Conservation (phyloP, 2,329 filamentous ascomycete genomes). For the Fusarium keratoplasticum region DNA sequence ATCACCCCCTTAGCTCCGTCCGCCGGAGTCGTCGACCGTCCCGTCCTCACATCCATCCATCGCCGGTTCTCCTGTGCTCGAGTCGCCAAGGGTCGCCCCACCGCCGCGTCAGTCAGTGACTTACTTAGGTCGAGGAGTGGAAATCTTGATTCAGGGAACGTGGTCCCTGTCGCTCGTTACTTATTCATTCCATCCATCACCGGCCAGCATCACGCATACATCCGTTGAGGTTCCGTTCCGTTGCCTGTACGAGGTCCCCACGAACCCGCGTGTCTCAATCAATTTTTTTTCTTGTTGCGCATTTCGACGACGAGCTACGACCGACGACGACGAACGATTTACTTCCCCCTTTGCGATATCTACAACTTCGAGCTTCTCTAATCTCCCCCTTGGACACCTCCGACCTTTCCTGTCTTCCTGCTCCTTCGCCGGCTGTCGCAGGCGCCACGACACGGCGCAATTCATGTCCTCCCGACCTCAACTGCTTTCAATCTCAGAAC, state of each 20-base stretch:
- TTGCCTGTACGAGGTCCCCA: slow-evolving; percentile 26
- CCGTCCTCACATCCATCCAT: slow-evolving; percentile 8
- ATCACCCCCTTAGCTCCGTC: slow-evolving; percentile 6
- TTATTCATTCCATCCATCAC: slow-evolving; percentile 34
- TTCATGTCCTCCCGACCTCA: slow-evolving; percentile 39
- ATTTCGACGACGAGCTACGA: slow-evolving; percentile 32
- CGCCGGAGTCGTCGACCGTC: slow-evolving; percentile 16
- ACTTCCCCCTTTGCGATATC: slow-evolving; percentile 10
- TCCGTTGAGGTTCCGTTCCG: background rate
- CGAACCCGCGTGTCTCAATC: slow-evolving; percentile 6
- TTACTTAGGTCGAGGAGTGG: slow-evolving; percentile 23
- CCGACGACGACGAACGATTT: slow-evolving; percentile 27
- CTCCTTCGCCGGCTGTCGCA: slow-evolving; percentile 32
- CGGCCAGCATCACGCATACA: slow-evolving; percentile 1
- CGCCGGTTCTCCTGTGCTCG: slow-evolving; percentile 25
- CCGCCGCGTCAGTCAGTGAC: slow-evolving; percentile 39
- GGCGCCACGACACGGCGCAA: slow-evolving; percentile 44
- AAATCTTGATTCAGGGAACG: slow-evolving; percentile 41
- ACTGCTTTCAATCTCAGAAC: slow-evolving; percentile 51
- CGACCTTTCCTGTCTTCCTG: slow-evolving; percentile 25
- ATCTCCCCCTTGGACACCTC: slow-evolving; percentile 16
- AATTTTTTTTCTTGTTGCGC: slow-evolving; percentile 10
- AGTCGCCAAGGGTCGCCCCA: slow-evolving; percentile 33
- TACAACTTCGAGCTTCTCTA: slow-evolving; percentile 15
- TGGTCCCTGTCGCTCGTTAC: slow-evolving; percentile 46